A percentile compares a stretch with the other conserved stretches of the same genome.
phyloP scores from a whole-genome alignment of 176 grass and related monocot genomes.

The sorghum (Sorghum bicolor) region DNA sequence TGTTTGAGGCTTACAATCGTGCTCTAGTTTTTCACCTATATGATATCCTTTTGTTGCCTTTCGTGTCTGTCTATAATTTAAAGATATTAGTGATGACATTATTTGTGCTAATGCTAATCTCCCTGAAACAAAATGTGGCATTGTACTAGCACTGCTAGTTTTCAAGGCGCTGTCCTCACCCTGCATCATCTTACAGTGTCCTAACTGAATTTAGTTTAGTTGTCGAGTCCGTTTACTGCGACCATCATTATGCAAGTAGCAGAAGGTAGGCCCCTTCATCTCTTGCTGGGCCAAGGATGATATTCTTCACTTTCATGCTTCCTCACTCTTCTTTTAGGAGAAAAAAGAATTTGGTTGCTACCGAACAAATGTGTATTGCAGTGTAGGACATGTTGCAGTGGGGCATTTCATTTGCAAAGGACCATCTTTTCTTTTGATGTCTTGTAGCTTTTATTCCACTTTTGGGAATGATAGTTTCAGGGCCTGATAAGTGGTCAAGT shows the following conservation, averaged over 20 bases:
- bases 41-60: neutral
- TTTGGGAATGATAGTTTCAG: slow-evolving; percentile 26
- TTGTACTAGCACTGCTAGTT: neutral
- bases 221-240: slow-evolving; percentile 17
- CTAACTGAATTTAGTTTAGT: slow-evolving; percentile 25
- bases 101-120: neutral
- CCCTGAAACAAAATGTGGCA: neutral
- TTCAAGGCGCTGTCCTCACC: slow-evolving; percentile 14
- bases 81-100: neutral
- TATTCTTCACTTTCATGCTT: slow-evolving; percentile 37
- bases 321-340: slow-evolving; percentile 18
- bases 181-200: neutral
- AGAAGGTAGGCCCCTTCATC: slow-evolving; percentile 35
- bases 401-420: slow-evolving; percentile 37
- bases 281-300: slow-evolving; percentile 31
- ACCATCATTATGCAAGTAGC: slow-evolving; percentile 27
- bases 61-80: neutral
- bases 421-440: slow-evolving; percentile 25
- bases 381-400: slow-evolving; percentile 38
- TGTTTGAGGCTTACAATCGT: neutral
- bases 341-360: slow-evolving; percentile 32
- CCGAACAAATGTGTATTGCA: slow-evolving; percentile 29
- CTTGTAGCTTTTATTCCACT: slow-evolving; percentile 19
- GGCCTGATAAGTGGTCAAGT: neutral
- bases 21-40: neutral